Evolutionary conservation across 371 early-diverging fungal species (phyloP).

Genomic region (Zopfochytrium polystomum): DNA sequence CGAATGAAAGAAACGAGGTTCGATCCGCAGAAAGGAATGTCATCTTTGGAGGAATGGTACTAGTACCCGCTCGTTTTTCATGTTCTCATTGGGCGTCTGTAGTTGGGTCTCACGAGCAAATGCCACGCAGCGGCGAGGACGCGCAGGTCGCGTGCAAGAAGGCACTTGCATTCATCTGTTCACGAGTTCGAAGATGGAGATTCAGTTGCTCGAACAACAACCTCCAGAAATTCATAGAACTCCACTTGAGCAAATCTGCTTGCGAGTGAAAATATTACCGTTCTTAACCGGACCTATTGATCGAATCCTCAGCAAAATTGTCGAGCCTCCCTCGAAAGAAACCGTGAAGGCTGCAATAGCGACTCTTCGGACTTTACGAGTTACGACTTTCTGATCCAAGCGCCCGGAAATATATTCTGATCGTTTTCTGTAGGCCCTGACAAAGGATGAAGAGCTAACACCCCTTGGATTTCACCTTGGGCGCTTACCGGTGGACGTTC

Average conservation of each 20-base stretch:
- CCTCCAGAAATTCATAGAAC: conserved; percentile 75
- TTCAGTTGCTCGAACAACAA: conserved; percentile 35
- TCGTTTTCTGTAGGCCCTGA: conserved; percentile 29
- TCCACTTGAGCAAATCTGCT: conserved; percentile 76
- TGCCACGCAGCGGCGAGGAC: conserved; percentile 42
- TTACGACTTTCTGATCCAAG: neutral
- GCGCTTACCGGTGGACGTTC: conserved; percentile 83
- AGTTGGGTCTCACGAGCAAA: conserved; percentile 44
- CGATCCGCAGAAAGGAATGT: conserved; percentile 43
- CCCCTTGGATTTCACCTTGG: conserved; percentile 87
- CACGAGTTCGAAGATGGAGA: conserved; percentile 32
- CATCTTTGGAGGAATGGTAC: conserved; percentile 39
- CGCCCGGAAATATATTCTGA: neutral
- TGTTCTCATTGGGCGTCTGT: neutral
- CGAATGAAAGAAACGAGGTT: conserved; percentile 45
- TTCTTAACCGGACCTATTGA: conserved; percentile 36
- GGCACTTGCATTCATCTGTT: conserved; percentile 46
- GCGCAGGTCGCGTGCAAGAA: conserved; percentile 43
- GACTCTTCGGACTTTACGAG: conserved; percentile 30
- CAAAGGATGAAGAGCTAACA: conserved; percentile 64
- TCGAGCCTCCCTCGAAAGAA: conserved; percentile 71
- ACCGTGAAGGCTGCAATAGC: conserved; percentile 54
- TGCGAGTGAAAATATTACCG: conserved; percentile 65
- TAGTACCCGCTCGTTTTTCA: neutral
- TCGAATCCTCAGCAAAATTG: conserved; percentile 61